Conservation (phyloP, 2,329 filamentous ascomycete genomes). For the Amauroascus verrucosus region DNA sequence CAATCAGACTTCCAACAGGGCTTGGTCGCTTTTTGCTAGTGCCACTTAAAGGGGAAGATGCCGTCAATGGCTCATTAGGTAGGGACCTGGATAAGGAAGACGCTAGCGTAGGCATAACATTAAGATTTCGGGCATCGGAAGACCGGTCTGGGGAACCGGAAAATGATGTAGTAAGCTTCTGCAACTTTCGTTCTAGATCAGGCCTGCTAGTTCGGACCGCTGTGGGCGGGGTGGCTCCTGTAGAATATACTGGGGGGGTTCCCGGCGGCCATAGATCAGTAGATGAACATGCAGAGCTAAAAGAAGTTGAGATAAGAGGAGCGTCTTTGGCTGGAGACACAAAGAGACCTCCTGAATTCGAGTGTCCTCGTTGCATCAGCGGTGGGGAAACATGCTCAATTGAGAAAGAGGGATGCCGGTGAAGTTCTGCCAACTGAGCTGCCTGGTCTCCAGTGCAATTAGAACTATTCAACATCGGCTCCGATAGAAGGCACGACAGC, state of each 20-base stretch:
- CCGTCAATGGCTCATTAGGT: constrained; percentile 35
- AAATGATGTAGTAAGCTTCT: constrained; percentile 33
- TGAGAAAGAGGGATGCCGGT: constrained; percentile 38
- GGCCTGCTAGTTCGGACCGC: constrained; percentile 34
- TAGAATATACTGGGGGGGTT: constrained; percentile 44
- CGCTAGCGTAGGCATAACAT: constrained; percentile 34
- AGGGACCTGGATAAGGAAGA: constrained; percentile 39
- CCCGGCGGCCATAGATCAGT: constrained; percentile 43
- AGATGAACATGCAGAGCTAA: constrained; percentile 43
- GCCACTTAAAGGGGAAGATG: constrained; percentile 30
- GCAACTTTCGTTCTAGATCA: constrained; percentile 33
- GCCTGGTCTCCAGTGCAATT: background rate
- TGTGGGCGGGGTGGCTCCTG: constrained; percentile 43
- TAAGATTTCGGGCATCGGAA: constrained; percentile 32
- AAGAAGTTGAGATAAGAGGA: constrained; percentile 25
- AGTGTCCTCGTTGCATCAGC: constrained; percentile 23
- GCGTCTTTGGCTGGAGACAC: constrained; percentile 26
- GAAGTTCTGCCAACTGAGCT: constrained; percentile 25
- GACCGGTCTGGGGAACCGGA: constrained; percentile 35
- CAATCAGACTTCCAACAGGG: constrained; percentile 29
- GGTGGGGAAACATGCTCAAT: constrained; percentile 40
- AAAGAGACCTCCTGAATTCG: constrained; percentile 1
- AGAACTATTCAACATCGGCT: constrained; percentile 32
- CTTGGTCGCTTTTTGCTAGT: constrained; percentile 30
- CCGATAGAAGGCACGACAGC: constrained; percentile 50